These are phyloP conservation scores for Blastocystis hominis DNA, from an alignment of 352 stramenopile species.

Conservation along the genomic window DNA sequence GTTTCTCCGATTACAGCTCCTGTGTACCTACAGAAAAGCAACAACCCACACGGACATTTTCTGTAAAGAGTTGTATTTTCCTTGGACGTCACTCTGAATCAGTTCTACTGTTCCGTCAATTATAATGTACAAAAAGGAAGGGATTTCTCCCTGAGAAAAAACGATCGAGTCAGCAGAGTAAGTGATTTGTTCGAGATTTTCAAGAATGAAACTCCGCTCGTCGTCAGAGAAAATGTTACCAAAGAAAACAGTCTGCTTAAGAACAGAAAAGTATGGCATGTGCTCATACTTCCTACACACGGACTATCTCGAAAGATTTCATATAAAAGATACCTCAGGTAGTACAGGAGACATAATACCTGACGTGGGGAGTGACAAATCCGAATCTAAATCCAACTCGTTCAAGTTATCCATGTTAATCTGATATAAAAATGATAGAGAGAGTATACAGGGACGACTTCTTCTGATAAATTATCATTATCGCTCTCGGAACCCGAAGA, in stretches of 20 bases:
- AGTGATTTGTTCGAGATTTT: background rate
- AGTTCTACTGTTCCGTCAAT: constrained; percentile 36
- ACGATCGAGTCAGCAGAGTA: constrained; percentile 37
- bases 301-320: background rate
- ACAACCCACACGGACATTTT: background rate
- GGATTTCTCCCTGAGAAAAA: constrained; percentile 41
- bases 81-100: constrained; percentile 28
- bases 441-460: constrained; percentile 7
- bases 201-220: constrained; percentile 1
- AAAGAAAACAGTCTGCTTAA: constrained; percentile 38
- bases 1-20: constrained; percentile 36
- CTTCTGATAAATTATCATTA: constrained; percentile 41
- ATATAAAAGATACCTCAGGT: background rate
- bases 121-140: constrained; percentile 4
- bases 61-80: constrained; percentile 28
- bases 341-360: background rate
- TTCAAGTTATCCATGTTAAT: constrained; percentile 50
- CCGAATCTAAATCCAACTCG: constrained; percentile 23
- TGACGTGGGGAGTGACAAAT: background rate
- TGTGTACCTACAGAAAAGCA: background rate
- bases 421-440: background rate
- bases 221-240: constrained; percentile 3
- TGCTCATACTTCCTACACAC: constrained; percentile 20
- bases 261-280: constrained; percentile 26
- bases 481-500: constrained; percentile 23